Base-by-base conservation (phyloP, 495 filamentous ascomycete genomes). In the Baudoinia panamericana region DNA sequence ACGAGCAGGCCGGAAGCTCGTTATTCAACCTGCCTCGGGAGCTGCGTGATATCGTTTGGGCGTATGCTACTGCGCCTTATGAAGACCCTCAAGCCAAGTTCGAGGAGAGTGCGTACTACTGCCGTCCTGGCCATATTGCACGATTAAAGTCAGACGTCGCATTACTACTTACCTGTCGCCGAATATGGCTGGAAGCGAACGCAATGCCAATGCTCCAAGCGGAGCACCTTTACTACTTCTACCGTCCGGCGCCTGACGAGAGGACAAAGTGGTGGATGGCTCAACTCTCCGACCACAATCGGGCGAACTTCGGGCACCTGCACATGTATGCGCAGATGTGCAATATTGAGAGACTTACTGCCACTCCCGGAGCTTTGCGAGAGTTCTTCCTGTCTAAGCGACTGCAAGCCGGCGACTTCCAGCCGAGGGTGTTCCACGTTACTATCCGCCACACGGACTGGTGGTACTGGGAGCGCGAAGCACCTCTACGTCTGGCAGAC, bases 391-490 rank as follows among this genome's bases (percentile, higher is more conserved):
- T 41, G 12, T 15, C 16, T 23, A 36, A 20, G 9, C 10, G 2
- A 10, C 38, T 29, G 2, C 1, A 30, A 16, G 4, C n/a, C 5
- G 46, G 33, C 2, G 46, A 50, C 25, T 44, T 50, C 35, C 46
- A 44, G 21, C 46, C 46, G 5, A 16, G 46, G 4, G 21, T 50
- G 15, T 26, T 62, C 0, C 56, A 38, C 19, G 41, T 62, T 13
- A 61, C 58, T 4, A 9, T 62, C 20, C 40, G 59, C 2, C 52
- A 60, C 30, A 54, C 52, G 7, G 59, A 62, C 37, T 62, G 59
- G 58, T 59, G 51, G 46, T 51, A 28, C 23, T 57, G 58, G 58
- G 58, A 60, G 42, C 21, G 26, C 13, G 48, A 48, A 6, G 36
- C 22, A 6, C 36, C 48, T 0, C 31, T 61, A n/a, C 18, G 25